These are phyloP conservation scores for Neonectria faginata DNA, from an alignment of 2,329 filamentous ascomycete species.

Conservation along the genomic window DNA sequence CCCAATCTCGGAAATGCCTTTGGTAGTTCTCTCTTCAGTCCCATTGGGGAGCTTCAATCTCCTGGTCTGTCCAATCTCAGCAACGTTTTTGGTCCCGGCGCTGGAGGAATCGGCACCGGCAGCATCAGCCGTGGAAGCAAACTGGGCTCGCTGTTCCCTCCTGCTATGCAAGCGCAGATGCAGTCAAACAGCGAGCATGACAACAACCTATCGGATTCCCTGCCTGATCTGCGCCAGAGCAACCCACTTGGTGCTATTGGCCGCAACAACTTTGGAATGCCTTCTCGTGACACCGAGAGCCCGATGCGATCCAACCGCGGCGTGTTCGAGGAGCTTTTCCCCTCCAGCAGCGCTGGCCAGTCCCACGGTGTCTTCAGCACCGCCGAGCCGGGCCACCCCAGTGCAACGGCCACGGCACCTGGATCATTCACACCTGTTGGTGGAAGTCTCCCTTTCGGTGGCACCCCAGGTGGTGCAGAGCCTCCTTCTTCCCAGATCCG, in stretches of 20 bases:
- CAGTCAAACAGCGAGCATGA: slow-evolving; percentile 74
- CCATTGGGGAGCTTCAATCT: slow-evolving; percentile 82
- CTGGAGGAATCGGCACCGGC: slow-evolving; percentile 67
- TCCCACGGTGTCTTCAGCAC: slow-evolving; percentile 53
- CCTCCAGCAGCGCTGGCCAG: slow-evolving; percentile 51
- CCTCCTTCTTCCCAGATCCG: slow-evolving; percentile 77
- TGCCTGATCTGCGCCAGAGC: slow-evolving; percentile 69
- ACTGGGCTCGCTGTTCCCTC: slow-evolving; percentile 86
- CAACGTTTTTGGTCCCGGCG: slow-evolving; percentile 74
- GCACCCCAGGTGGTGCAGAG: slow-evolving; percentile 53
- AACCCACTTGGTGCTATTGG: slow-evolving; percentile 76
- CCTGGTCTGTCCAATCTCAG: slow-evolving; percentile 76
- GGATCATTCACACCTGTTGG: slow-evolving; percentile 53
- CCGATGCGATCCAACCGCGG: slow-evolving; percentile 67
- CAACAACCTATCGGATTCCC: slow-evolving; percentile 66
- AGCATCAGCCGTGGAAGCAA: slow-evolving; percentile 83
- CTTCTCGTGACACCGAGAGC: slow-evolving; percentile 68
- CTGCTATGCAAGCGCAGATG: slow-evolving; percentile 92
- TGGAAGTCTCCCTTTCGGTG: slow-evolving; percentile 52
- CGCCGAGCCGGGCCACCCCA: slow-evolving; percentile 53
- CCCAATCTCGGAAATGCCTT: slow-evolving; percentile 70
- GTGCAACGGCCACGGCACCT: slow-evolving; percentile 47
- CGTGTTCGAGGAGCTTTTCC: slow-evolving; percentile 67
- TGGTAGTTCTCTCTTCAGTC: slow-evolving; percentile 83
- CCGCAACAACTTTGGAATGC: slow-evolving; percentile 67